Conservation (phyloP, 805 yeast genomes). For the Lipomyces starkeyi region DNA sequence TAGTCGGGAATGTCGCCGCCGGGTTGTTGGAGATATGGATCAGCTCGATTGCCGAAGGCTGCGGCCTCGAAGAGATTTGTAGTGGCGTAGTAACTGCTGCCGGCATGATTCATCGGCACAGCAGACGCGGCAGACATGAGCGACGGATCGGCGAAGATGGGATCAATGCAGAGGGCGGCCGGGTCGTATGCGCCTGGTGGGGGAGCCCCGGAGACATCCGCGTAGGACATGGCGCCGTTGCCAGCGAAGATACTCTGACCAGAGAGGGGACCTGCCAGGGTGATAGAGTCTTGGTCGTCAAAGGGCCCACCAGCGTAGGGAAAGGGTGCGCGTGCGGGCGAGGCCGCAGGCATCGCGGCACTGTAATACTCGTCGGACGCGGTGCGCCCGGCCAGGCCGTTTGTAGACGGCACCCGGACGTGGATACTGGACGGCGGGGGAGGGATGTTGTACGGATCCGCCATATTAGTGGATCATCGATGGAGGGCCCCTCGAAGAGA, state of each 20-base stretch:
- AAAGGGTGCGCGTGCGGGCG: background rate
- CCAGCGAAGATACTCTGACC: background rate
- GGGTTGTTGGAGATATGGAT: background rate
- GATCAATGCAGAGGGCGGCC: slow-evolving; percentile 8
- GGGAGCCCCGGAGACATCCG: slow-evolving; percentile 1
- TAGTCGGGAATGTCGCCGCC: slow-evolving; percentile 2
- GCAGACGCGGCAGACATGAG: slow-evolving; percentile 7
- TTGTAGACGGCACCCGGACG: background rate
- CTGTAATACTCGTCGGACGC: slow-evolving; percentile 4
- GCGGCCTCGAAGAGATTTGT: slow-evolving; percentile 14
- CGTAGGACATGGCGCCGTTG: slow-evolving; percentile 3
- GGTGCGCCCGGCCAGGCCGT: background rate
- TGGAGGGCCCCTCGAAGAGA: slow-evolving; percentile 5
- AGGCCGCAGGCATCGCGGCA: slow-evolving; percentile 5
- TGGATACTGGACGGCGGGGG: background rate
- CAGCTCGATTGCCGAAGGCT: slow-evolving; percentile 6
- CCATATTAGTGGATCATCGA: slow-evolving; percentile 8
- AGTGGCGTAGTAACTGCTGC: slow-evolving; percentile 11
- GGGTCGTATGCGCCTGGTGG: slow-evolving; percentile 7
- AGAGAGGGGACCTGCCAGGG: background rate
- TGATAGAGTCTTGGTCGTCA: background rate
- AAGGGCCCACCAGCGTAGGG: background rate
- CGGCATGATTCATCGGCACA: slow-evolving; percentile 5
- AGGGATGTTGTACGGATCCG: slow-evolving; percentile 4
- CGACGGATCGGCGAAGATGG: slow-evolving; percentile 10